Base-by-base conservation (phyloP, 495 filamentous ascomycete species). In the Staphylotrichum tortipilum region DNA sequence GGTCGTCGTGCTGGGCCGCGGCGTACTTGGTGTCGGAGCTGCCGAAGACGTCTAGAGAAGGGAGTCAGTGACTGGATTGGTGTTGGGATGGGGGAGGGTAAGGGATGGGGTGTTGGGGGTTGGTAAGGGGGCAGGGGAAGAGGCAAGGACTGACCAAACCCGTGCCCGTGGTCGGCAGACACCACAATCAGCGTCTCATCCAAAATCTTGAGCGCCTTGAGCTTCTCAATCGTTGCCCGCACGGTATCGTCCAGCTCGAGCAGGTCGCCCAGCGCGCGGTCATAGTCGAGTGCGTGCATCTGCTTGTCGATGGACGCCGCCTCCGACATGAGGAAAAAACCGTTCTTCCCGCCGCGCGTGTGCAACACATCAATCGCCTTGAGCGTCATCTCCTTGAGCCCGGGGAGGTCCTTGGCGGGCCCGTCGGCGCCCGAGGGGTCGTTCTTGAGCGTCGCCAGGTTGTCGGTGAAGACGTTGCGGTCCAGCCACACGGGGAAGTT, bases 301-400 rank as follows among this genome's bases (percentile, higher is more conserved):
- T 84, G 78, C 73, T 89, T 88, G 69, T 88, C 84, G 60, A 88
- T 83, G 15, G 79, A 84, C 9, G 84, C 83, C 8, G 79, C 84
- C 67, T 88, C 84, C 3, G 76, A 74, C 84, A 88, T 88, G 55
- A 88, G 68, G 72, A 87, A 85, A 71, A 79, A 88, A 6, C 84
- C 84, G 29, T 84, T 73, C 37, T 80, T 70, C n/a, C 68, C 68
- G 45, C 76, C 73, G 15, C 84, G 82, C 12, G 67, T 64, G 55
- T 81, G 63, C 23, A 88, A 72, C 21, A 88, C 78, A 42, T 88
- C 84, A 44, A 88, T 74, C 0, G 84, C 82, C 66, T 88, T 88
- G 33, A 86, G 68, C 0, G 84, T 87, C 84, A 88, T 88, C n/a
- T 88, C 82, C 61, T 84, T 85, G 15, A 86, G 75, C 4, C 84